Base-by-base conservation (phyloP, 176 grass and related monocot genomes). In the Carex parvula region DNA sequence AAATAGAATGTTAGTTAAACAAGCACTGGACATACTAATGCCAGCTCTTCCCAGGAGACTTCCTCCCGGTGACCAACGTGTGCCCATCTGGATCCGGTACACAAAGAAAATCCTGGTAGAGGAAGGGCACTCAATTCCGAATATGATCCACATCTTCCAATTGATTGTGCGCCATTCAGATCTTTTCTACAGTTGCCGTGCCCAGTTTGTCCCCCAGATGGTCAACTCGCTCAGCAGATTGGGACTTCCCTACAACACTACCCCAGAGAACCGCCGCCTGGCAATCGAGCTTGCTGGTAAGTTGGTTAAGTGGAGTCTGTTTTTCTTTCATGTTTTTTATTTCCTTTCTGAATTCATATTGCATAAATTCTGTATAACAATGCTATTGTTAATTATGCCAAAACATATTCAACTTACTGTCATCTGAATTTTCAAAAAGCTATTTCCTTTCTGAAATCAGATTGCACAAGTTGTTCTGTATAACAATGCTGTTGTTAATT, bases 141-240 rank as follows among this genome's bases (percentile, higher is more conserved):
- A 99, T 84, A 99, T 99, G 96, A 99, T 99, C 86, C 96, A 99
- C 87, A 99, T 99, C 90, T 99, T 99, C 82, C 96, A 99, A 90
- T 90, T 99, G 79, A 92, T 99, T 58, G 96, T 99, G 81, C 93
- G 96, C 22, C 96, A 99, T 90, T 92, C 96, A 11, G 93, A 95
- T 35, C 91, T 99, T 84, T 99, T 99, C 42, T 99, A 99, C 87
- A 95, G 93, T 69, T 99, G 96, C 76, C 92, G 96, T 84, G 96
- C 96, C 46, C 96, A 99, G 72, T 99, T 99, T 95, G 96, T 99
- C 82, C 96, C 96, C 79, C 96, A 99, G 86, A 99, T 99, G 96
- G 96, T 99, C 79, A 99, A 99, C 30, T 99, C 96, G 70, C 93
- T 99, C 84, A 99, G 96, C 80, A 88, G 93, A 37, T 88, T 99